A percentile compares a stretch with the other conserved stretches of the same genome.
These are phyloP conservation scores for Termitomyces sp. DNA, from an alignment of 768 basidiomycete species.

Conservation along the genomic window DNA sequence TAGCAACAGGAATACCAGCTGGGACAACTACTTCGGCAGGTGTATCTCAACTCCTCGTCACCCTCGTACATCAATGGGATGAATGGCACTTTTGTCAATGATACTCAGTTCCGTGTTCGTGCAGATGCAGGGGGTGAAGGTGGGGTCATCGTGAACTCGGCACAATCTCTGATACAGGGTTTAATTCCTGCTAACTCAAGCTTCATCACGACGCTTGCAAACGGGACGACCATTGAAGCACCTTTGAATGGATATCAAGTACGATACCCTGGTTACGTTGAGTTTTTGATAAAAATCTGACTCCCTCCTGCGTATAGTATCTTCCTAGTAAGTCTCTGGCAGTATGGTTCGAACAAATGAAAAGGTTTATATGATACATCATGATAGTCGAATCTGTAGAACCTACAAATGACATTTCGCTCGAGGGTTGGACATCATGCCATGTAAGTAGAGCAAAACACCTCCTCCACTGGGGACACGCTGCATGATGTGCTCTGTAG, in stretches of 20 bases:
- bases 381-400: constrained; percentile 56
- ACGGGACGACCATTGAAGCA: constrained; percentile 51
- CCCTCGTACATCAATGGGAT: constrained; percentile 45
- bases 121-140: constrained; percentile 71
- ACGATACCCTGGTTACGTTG: not conserved
- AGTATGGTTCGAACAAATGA: not conserved
- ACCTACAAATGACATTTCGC: constrained; percentile 51
- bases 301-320: constrained; percentile 19
- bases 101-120: constrained; percentile 36
- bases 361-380: not conserved
- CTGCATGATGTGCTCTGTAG: constrained; percentile 22
- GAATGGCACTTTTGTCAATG: constrained; percentile 29
- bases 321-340: constrained; percentile 30
- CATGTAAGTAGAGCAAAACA: constrained; percentile 27
- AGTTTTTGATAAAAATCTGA: not conserved
- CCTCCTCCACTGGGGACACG: not conserved
- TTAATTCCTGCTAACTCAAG: constrained; percentile 47
- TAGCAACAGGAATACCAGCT: constrained; percentile 57
- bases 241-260: constrained; percentile 65
- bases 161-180: constrained; percentile 64
- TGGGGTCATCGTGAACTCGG: constrained; percentile 61
- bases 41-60: constrained; percentile 52
- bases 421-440: constrained; percentile 66
- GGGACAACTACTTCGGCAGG: constrained; percentile 42
- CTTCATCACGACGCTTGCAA: constrained; percentile 55